Evolutionary conservation across 306 rosid species (phyloP), one percentile per base, ranked within the genome.

Genomic region (Trichosanthes truncata): DNA sequence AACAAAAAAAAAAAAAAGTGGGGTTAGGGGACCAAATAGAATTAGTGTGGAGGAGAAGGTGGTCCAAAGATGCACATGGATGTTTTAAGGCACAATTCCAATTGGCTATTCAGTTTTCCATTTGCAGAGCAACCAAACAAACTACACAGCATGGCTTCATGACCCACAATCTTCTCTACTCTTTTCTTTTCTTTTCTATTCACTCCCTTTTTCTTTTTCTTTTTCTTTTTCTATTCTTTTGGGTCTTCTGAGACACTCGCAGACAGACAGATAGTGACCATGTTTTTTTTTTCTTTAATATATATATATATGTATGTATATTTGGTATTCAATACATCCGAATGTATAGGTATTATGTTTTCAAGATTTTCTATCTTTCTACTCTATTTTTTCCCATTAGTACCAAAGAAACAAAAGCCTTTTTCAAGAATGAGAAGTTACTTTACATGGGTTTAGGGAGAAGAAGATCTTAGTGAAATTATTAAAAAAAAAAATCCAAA

Each of bases 1-100:
- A 4, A 10, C 0, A 25, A 12, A 48, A 12, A 13, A 60, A 29
- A 3, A 31, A 14, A 69, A 23, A n/a, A 13, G 53, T 41, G 1
- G 75, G 33, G 52, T 21, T 66, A 20, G 74, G 74, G 74, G 74
- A 68, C 52, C 75, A 40, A 68, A 68, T 10, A 68, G 48, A 21
- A 41, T 67, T 10, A 21, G 75, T 40, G 52, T 68, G 33, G 31
- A 6, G 23, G 7, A 67, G 51, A n/a, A 67, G 74, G 76, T 69
- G 76, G 76, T 69, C 76, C 76, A 43, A 69, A 21, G 20, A 45
- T 0, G 76, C 76, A 69, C 76, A 69, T 69, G 77, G 25, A 72
- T 73, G 77, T 26, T 48, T 45, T 11, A 48, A 72, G 40, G 59
- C 38, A 72, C 38, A 23, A 23, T 55, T 72, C 9, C 40, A 46